Evolutionary conservation across 73 alveolate genomes (phyloP).

Genomic region (Tetrahymena elliotti): DNA sequence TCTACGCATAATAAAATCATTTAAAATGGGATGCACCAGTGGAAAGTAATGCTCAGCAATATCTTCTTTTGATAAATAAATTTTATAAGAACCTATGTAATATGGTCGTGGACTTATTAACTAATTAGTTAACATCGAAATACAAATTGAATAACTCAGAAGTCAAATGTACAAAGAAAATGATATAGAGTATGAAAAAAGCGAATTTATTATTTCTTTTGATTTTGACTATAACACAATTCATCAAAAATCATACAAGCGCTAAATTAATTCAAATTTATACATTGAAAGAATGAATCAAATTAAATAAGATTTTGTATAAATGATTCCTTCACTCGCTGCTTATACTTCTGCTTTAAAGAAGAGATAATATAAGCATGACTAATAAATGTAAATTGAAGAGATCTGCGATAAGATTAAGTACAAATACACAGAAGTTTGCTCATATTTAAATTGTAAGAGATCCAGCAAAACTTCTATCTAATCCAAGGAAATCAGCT

Average conservation of each 20-base stretch:
- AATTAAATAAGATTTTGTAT: neutral
- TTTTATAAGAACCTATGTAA: neutral
- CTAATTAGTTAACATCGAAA: neutral
- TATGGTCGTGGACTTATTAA: neutral
- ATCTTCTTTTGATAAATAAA: neutral
- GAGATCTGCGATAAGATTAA: neutral
- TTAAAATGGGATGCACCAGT: neutral
- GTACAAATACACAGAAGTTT: neutral
- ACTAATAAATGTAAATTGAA: neutral
- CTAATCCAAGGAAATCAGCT: neutral
- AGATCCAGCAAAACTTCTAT: neutral
- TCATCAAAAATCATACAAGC: neutral
- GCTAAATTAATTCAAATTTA: neutral
- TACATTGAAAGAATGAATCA: neutral
- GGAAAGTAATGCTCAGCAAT: neutral
- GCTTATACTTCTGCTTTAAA: neutral
- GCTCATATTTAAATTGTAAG: neutral
- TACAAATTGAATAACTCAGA: neutral
- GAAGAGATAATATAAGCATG: neutral
- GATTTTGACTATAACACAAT: neutral
- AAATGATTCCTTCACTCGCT: neutral
- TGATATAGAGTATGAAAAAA: neutral
- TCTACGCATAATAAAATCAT: neutral
- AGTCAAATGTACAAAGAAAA: neutral
- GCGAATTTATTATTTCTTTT: neutral